Evolutionary conservation across 768 basidiomycete species (phyloP).

Genomic region (Serendipita indica): DNA sequence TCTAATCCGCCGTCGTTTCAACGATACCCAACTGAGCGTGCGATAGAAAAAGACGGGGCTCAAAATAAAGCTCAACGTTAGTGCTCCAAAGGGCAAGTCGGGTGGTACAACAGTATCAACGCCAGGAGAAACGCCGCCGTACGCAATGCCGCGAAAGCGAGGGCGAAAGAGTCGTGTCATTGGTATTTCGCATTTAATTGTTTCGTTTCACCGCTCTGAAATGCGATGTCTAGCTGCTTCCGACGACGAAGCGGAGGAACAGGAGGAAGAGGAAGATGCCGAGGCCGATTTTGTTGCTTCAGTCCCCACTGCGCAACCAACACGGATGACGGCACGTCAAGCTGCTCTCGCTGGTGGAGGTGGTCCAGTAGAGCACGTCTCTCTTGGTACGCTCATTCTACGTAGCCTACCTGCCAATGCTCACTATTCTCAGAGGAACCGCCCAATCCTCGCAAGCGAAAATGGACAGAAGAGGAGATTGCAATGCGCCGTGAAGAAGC

Average conservation of each 20-base stretch:
- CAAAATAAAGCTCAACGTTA: conserved; percentile 7
- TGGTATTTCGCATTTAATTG: neutral
- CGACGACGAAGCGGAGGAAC: neutral
- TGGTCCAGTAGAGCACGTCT: neutral
- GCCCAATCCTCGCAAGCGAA: conserved; percentile 2
- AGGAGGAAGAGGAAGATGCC: conserved; percentile 1
- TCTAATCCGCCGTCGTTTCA: neutral
- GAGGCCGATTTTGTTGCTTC: neutral
- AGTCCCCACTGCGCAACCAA: neutral
- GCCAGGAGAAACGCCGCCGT: conserved; percentile 5
- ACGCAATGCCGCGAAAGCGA: neutral
- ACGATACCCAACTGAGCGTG: neutral
- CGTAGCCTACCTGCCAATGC: neutral
- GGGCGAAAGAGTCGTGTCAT: neutral
- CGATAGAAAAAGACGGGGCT: neutral
- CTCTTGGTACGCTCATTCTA: neutral
- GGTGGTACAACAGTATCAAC: neutral
- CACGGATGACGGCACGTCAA: neutral
- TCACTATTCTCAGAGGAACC: neutral
- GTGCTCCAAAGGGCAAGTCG: neutral
- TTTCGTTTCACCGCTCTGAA: neutral
- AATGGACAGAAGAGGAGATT: conserved; percentile 7
- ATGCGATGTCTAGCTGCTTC: neutral
- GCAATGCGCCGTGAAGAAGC: conserved; percentile 8
- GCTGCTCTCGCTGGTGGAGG: neutral